A percentile compares a stretch with the other conserved stretches of the same genome.
These are phyloP conservation scores for Teratosphaeria pseudoeucalypti DNA, from an alignment of 2,329 filamentous ascomycete species.

Conservation along the genomic window DNA sequence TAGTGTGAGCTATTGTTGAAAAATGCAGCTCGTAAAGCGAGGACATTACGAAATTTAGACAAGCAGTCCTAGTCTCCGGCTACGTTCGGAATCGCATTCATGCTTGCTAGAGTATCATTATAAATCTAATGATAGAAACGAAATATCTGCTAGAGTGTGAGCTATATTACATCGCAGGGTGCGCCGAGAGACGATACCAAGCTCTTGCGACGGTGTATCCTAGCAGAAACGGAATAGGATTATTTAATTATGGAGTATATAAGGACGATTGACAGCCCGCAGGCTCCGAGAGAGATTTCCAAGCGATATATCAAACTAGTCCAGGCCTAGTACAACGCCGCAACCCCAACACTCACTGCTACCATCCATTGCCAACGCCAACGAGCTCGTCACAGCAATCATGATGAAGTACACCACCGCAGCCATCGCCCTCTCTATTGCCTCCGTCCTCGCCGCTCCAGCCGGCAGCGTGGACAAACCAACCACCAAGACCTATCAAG, in stretches of 20 bases:
- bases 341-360: neutral
- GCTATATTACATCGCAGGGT: neutral
- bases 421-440: neutral
- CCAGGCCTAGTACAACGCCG: neutral
- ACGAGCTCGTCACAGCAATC: neutral
- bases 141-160: no score
- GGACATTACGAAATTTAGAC: neutral
- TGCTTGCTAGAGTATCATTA: neutral
- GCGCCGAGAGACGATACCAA: neutral
- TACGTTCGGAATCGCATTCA: neutral
- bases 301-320: neutral
- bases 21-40: neutral
- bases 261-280: neutral
- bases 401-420: neutral
- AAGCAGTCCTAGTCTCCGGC: neutral
- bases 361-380: neutral
- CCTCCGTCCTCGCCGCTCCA: neutral
- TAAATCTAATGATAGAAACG: neutral
- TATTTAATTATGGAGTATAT: neutral
- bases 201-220: neutral
- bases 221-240: neutral
- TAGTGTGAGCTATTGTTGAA: neutral
- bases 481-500: neutral
- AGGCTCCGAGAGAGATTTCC: neutral
- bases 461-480: neutral